Percentiles rank a stretch among this genome's conserved stretches.
phyloP scores from a whole-genome alignment of 2,329 filamentous ascomycete genomes.

The Aulographum hederae region DNA sequence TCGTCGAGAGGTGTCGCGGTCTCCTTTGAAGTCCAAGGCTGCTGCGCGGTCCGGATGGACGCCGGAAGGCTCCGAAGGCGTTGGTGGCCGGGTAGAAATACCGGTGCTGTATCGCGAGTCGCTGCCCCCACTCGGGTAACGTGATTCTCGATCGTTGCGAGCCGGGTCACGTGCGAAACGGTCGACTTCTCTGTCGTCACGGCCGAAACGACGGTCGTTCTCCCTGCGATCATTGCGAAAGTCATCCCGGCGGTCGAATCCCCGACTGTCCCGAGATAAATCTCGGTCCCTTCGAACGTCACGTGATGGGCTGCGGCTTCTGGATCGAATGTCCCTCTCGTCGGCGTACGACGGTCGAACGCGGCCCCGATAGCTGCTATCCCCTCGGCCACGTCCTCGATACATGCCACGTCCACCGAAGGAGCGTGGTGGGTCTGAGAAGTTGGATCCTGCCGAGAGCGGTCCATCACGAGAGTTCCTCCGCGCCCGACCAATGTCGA shows the following conservation, averaged over 20 bases:
- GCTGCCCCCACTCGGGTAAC: neutral
- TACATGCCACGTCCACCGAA: constrained; percentile 31
- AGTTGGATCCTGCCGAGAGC: constrained; percentile 50
- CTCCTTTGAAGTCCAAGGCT: constrained; percentile 1
- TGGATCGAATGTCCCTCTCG: constrained; percentile 39
- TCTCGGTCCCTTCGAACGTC: constrained; percentile 8
- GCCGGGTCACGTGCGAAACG: neutral
- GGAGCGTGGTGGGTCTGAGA: constrained; percentile 45
- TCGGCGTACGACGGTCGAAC: constrained; percentile 26
- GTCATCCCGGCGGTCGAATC: constrained; percentile 25
- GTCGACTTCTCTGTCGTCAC: constrained; percentile 1
- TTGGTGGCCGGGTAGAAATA: constrained; percentile 7
- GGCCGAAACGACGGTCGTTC: constrained; percentile 13
- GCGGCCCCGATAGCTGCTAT: constrained; percentile 33
- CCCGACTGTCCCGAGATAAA: constrained; percentile 20
- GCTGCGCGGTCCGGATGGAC: constrained; percentile 10
- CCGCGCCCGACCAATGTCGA: constrained; percentile 49
- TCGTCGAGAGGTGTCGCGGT: constrained; percentile 11
- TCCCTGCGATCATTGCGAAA: constrained; percentile 16
- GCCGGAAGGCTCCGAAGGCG: constrained; percentile 7
- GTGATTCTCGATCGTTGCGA: neutral
- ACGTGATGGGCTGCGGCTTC: constrained; percentile 43
- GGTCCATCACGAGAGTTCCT: constrained; percentile 57
- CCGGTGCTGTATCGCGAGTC: constrained; percentile 8
- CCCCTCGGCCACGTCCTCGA: constrained; percentile 24